Conservation (phyloP, 805 yeast species). For the Pichia manshurica region DNA sequence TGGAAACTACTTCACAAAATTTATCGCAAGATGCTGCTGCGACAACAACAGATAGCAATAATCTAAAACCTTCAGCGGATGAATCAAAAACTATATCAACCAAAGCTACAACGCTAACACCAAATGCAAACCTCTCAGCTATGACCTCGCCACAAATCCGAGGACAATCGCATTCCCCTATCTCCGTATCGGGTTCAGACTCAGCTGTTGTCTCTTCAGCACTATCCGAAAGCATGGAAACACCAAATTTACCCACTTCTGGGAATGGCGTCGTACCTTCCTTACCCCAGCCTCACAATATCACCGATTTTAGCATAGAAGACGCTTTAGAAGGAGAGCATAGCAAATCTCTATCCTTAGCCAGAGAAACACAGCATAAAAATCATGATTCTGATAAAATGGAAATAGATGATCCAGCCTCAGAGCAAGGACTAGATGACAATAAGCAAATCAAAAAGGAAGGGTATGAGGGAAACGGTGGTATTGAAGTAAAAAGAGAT, state of each 20-base stretch:
- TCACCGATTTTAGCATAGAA: neutral
- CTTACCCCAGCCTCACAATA: neutral
- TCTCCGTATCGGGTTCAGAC: neutral
- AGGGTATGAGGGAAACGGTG: neutral
- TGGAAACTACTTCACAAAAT: too few relatives aligned
- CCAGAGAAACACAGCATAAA: too few relatives aligned
- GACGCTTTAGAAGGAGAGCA: neutral
- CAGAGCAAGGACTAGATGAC: too few relatives aligned
- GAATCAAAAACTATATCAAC: too few relatives aligned
- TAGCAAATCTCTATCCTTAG: neutral
- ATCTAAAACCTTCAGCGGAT: too few relatives aligned
- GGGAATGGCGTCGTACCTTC: neutral
- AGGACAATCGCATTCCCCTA: constrained; percentile 1
- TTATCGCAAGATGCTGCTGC: too few relatives aligned
- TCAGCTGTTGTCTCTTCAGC: neutral
- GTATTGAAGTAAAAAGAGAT: neutral
- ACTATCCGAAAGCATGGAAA: neutral
- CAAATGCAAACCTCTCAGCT: too few relatives aligned
- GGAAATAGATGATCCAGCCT: neutral
- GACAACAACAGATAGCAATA: too few relatives aligned
- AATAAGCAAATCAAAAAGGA: neutral
- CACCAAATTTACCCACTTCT: neutral
- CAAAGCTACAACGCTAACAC: too few relatives aligned
- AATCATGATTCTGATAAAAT: neutral
- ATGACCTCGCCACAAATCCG: too few relatives aligned